phyloP scores from a whole-genome alignment of 768 basidiomycete genomes.

The Lanmaoa pseudosensibilis region DNA sequence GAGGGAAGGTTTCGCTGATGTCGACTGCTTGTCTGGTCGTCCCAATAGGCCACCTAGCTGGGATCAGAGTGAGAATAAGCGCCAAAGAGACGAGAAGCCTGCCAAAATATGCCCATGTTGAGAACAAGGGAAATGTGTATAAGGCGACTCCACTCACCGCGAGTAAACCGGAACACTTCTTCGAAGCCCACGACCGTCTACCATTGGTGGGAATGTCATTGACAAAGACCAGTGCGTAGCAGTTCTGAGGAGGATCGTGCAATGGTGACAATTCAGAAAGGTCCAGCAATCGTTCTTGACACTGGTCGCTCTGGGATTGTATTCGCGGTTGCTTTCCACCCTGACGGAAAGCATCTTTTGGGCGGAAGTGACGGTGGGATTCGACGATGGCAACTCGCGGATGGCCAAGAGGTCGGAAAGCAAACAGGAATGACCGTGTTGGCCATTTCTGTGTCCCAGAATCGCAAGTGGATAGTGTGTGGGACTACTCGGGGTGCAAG shows the following conservation, averaged over 20 bases:
- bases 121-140: neutral
- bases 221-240: neutral
- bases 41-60: neutral
- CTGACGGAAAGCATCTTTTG: neutral
- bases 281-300: neutral
- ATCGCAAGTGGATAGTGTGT: neutral
- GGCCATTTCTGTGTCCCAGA: neutral
- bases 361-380: neutral
- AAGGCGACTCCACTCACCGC: neutral
- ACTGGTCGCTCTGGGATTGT: rapidly evolving
- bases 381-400: neutral
- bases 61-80: neutral
- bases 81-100: neutral
- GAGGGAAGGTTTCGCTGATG: too few species aligned
- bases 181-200: neutral
- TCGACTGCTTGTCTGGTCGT: neutral
- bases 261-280: neutral
- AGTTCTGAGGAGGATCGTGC: neutral
- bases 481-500: neutral
- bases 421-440: neutral
- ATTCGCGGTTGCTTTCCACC: neutral
- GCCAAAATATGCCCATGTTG: neutral
- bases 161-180: neutral
- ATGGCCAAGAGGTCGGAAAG: neutral
- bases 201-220: neutral